Evolutionary conservation across 768 basidiomycete species (phyloP), one percentile per base, ranked within the genome.

Genomic region (Russula griseocarnosa): DNA sequence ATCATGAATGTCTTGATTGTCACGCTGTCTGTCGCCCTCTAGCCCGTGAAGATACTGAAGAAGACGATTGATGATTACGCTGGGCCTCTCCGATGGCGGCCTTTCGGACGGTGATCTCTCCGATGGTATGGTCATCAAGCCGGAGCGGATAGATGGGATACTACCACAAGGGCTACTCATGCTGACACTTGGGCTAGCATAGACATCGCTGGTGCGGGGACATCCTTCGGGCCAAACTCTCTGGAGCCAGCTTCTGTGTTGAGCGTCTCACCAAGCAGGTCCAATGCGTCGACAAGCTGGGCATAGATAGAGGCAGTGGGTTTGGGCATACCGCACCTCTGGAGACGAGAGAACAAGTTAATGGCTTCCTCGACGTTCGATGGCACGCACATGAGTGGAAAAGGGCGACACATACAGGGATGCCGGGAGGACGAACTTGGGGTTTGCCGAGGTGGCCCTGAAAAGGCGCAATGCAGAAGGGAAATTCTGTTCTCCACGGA

Each of bases 391-490:
- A 87, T 0, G 83, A 83, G 1, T 82, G 80, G 16, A 95, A 76
- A 49, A 96, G 79, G 9, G 70, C 74, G 36, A 74, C 72, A n/a
- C n/a, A 73, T 85, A 92, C 3, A 82, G 70, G 18, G 55, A 52
- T 3, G 74, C 40, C 0, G 76, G 74, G 51, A 85, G 71, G 5
- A 71, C 67, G 8, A 75, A 74, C 18, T 71, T 64, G 10, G 72
- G 65, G 26, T 78, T 73, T 9, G 79, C 72, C 32, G 79, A 75
- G 20, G 85, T 79, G 0, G 84, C 79, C 28, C 87, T 80, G 73
- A 94, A 94, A 16, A 95, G 75, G 18, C 83, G 80, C 76, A 93
- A 77, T 0, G 92, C 92, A 0, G 84, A 81, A 0, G 76, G 71
- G 64, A 93, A 86, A 66, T 89, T 92, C 69, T 84, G 82, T 71